Base-by-base conservation (phyloP, 257 asterid genomes). In the Solanum piurae region DNA sequence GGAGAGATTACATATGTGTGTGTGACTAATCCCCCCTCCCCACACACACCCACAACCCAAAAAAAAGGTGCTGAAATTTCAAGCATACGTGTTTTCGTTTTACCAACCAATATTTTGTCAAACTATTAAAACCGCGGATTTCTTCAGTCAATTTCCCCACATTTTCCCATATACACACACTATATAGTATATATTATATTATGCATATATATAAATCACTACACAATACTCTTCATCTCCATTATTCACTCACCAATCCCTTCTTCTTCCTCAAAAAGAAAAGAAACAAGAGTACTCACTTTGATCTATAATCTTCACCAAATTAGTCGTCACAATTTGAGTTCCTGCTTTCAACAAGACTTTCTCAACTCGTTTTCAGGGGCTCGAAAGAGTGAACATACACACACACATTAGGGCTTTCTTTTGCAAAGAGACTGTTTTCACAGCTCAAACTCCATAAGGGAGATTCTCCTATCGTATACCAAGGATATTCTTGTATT, bases 21-120 rank as follows among this genome's bases (percentile, higher is more conserved):
- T 27, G 20, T n/a, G 72, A 33, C 23, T 20, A 31, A 33, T 58
- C 2, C 64, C 64, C 2, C 62, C 14, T 16, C 52, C 52, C 23
- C 62, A 0, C 49, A 1, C 55, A 5, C 21, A 5, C 62, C 1
- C 62, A 14, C 27, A 74, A 40, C 9, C 23, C 60, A 13, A 76
- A 40, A 37, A 31, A 73, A 31, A 74, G 1, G 84, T n/a, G 25
- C 68, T 80, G 31, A 46, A 80, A 80, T 80, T 46, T 80, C 85
- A 80, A 46, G 85, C 42, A 8, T 80, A 46, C 85, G 85, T 80
- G 85, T 80, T 80, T 46, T 80, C 29, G 40, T 80, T 77, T 68
- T 46, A 46, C 68, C 68, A 29, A 80, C 42, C 9, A 42, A 42
- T 77, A 27, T 27, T 73, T 80, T 80, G 85, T 80, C 85, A 80